Evolutionary conservation across 768 basidiomycete species (phyloP).

Genomic region (Suillus lakei): DNA sequence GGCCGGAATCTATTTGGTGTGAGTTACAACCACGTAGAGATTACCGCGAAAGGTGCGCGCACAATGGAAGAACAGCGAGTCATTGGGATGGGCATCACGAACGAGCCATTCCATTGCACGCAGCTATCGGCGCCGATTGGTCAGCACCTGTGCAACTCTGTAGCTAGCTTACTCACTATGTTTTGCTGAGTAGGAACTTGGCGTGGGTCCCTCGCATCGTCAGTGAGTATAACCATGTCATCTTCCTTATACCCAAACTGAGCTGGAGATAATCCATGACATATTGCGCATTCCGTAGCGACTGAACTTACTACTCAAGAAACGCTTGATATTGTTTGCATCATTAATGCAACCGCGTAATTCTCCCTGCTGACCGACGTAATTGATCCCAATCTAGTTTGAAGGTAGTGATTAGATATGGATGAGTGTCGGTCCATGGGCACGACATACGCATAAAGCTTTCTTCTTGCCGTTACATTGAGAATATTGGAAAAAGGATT

Average conservation of each 20-base stretch:
- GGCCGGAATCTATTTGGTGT: constrained; percentile 76
- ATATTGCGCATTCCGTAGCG: constrained; percentile 1
- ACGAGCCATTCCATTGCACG: constrained; percentile 95
- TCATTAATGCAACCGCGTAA: constrained; percentile 93
- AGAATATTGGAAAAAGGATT: constrained; percentile 84
- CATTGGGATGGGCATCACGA: constrained; percentile 73
- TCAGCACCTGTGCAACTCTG: not conserved
- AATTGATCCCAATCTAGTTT: constrained; percentile 86
- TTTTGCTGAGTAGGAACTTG: constrained; percentile 79
- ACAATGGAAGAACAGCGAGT: constrained; percentile 89
- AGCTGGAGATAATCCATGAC: constrained; percentile 35
- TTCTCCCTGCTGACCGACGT: constrained; percentile 67
- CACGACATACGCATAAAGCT: constrained; percentile 74
- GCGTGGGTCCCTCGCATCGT: constrained; percentile 67
- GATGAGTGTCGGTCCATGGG: not conserved
- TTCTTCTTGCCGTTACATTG: constrained; percentile 89
- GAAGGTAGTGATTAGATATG: not conserved
- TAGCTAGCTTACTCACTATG: constrained; percentile 55
- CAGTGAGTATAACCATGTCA: constrained; percentile 87
- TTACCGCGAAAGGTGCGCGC: not conserved
- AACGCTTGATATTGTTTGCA: constrained; percentile 78
- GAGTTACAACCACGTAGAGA: not conserved
- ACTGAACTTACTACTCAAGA: constrained; percentile 64
- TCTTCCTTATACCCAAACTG: constrained; percentile 70
- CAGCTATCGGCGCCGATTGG: constrained; percentile 43